Evolutionary conservation across 495 filamentous ascomycete species (phyloP), one percentile per base, ranked within the genome.

Genomic region (Aspergillus egyptiacus): DNA sequence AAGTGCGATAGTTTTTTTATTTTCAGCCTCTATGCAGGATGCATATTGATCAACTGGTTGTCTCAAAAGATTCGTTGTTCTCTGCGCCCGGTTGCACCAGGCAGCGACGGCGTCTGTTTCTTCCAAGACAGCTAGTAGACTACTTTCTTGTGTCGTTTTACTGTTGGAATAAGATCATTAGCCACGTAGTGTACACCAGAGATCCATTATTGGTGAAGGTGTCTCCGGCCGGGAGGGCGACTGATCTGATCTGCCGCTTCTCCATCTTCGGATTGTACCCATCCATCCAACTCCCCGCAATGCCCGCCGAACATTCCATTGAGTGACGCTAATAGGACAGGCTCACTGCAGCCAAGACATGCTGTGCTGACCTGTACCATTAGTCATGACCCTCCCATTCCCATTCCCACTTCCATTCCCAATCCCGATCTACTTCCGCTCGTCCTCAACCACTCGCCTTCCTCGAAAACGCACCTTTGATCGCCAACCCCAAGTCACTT

Each of bases 331-430:
- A 27, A n/a, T n/a, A n/a, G n/a, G n/a, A n/a, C n/a, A n/a, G n/a
- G n/a, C n/a, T n/a, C n/a, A n/a, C n/a, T n/a, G n/a, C n/a, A n/a
- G n/a, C n/a, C n/a, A n/a, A n/a, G n/a, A n/a, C n/a, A n/a, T n/a
- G n/a, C n/a, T n/a, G n/a, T n/a, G n/a, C n/a, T n/a, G n/a, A n/a
- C n/a, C n/a, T n/a, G n/a, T n/a, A n/a, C n/a, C n/a, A n/a, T n/a
- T n/a, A n/a, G n/a, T n/a, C n/a, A n/a, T n/a, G n/a, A 19, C 14
- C 15, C 28, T 9, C 25, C 25, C 18, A 37, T 44, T 41, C 41
- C 44, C 48, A 41, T 33, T 33, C 31, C 42, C 19, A 15, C 47
- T 38, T 47, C 57, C 23, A 17, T 23, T 32, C 28, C 28, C 5
- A 27, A 43, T 23, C 38, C 34, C 37, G 42, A 46, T 13, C 36